These are phyloP conservation scores for Tremellales sp. DNA, from an alignment of 1,284 basidiomycete genomes.

Conservation along the genomic window DNA sequence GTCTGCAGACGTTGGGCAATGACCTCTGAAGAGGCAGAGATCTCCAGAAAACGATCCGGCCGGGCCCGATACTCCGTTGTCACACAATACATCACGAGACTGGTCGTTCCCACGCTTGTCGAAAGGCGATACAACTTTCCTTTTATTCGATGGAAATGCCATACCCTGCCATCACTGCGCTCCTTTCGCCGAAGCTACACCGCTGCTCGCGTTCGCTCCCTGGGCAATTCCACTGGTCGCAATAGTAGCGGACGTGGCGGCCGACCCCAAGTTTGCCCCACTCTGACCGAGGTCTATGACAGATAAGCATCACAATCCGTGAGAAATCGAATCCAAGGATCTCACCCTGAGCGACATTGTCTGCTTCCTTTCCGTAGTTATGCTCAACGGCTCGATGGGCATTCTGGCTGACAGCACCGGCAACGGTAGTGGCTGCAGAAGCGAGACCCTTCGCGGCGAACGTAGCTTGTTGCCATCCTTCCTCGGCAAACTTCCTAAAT, in stretches of 20 bases:
- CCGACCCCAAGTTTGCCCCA: constrained; percentile 30
- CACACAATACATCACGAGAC: too few relatives aligned
- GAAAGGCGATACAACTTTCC: too few relatives aligned
- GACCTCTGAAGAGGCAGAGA: too few relatives aligned
- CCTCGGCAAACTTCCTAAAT: constrained; percentile 27
- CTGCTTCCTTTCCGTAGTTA: constrained; percentile 31
- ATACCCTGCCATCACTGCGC: too few relatives aligned
- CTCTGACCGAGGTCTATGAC: constrained; percentile 32
- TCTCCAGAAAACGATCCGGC: too few relatives aligned
- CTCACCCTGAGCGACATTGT: constrained; percentile 36
- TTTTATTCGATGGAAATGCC: too few relatives aligned
- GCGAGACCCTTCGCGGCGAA: constrained; percentile 40
- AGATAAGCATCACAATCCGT: not conserved
- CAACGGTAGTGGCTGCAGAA: constrained; percentile 32
- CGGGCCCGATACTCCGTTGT: too few relatives aligned
- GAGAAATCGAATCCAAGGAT: not conserved
- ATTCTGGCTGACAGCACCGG: constrained; percentile 31
- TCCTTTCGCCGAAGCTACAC: constrained; percentile 7
- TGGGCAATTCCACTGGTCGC: constrained; percentile 31
- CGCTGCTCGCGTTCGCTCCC: constrained; percentile 24
- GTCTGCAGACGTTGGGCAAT: too few relatives aligned
- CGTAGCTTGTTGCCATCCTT: constrained; percentile 39
- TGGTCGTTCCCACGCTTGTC: too few relatives aligned
- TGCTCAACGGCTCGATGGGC: constrained; percentile 39
- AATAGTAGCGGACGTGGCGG: constrained; percentile 23